Evolutionary conservation across 1,139 yeast species (phyloP), one percentile per base, ranked within the genome.

Genomic region (Pichia sp.): DNA sequence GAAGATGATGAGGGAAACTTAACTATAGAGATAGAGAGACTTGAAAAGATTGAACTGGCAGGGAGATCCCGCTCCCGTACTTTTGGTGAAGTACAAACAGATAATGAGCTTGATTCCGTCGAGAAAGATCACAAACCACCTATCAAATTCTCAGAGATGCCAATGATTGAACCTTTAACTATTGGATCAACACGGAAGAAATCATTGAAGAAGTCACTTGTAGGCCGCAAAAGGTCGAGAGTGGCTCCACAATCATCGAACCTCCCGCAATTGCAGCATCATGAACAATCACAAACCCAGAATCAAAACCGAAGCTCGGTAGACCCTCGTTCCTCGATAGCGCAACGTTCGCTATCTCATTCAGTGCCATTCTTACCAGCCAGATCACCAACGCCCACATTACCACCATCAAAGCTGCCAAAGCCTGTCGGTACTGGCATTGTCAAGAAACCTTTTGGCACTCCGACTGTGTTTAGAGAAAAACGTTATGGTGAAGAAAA

Each of bases 111-210:
- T 29, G 33, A 3, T 48, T 52, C n/a, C n/a, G n/a, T n/a, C 6
- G 8, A 19, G 2, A 45, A 39, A 11, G 44, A 49, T 0, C 26
- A 47, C 7, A 45, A 48, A 23, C 55, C 56, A 4, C 53, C 59
- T 11, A 62, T 55, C 55, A 67, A 52, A 9, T 67, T 67, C 53
- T 68, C 69, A 3, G 56, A 66, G 16, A 49, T 68, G 31, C 74
- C 74, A 0, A 60, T 63, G 7, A 55, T 68, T 41, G 69, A 62
- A 22, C 73, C 73, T 1, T 45, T 67, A 25, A 61, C 66, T 1
- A 61, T 65, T 22, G 64, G 48, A 29, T 41, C 50, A 4, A 39
- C 43, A 2, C 45, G 47, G 22, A 51, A 52, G 32, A 52, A 50
- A 27, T 44, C 56, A 4, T 29, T 52, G 22, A 44, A 42, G 11